Conservation (phyloP, 2,329 filamentous ascomycete species). For the Exophiala viscosa region DNA sequence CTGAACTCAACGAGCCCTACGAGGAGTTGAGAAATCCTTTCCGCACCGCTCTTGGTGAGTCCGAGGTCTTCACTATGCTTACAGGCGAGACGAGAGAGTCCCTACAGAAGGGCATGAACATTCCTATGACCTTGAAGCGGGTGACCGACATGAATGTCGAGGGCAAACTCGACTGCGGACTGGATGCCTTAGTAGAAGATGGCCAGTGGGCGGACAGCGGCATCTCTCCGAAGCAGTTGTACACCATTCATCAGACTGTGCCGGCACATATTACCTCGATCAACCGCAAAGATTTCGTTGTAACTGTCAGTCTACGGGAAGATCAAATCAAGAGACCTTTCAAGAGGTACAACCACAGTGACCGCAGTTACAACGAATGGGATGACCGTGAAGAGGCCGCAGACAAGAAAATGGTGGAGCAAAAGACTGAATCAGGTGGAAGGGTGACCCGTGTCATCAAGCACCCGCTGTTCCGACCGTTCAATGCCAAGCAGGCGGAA, state of each 20-base stretch:
- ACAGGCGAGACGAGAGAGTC: constrained; percentile 88
- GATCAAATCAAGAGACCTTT: constrained; percentile 72
- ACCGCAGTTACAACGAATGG: constrained; percentile 69
- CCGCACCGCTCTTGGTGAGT: constrained; percentile 57
- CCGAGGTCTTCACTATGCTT: constrained; percentile 92
- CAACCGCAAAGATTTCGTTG: constrained; percentile 79
- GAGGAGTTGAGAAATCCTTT: constrained; percentile 89
- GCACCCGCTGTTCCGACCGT: constrained; percentile 90
- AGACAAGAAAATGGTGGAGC: constrained; percentile 77
- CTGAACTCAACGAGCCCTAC: constrained; percentile 86
- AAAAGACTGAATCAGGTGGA: constrained; percentile 80
- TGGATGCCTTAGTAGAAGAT: constrained; percentile 81
- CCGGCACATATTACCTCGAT: constrained; percentile 84
- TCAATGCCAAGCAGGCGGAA: constrained; percentile 87
- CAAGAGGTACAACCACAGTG: constrained; percentile 57
- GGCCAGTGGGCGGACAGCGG: constrained; percentile 73
- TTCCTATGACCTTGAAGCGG: constrained; percentile 73
- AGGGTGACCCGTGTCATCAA: constrained; percentile 94
- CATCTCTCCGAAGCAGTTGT: constrained; percentile 67
- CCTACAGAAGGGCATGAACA: constrained; percentile 82
- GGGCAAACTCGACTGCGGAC: constrained; percentile 86
- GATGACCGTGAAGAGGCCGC: constrained; percentile 75
- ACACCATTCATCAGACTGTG: constrained; percentile 75
- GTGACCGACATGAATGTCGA: constrained; percentile 92
- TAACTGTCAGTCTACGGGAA: constrained; percentile 80